Percentiles rank a stretch among this genome's conserved stretches.
These are phyloP conservation scores for Diaporthe amygdali DNA, from an alignment of 2,329 filamentous ascomycete genomes.

Conservation along the genomic window DNA sequence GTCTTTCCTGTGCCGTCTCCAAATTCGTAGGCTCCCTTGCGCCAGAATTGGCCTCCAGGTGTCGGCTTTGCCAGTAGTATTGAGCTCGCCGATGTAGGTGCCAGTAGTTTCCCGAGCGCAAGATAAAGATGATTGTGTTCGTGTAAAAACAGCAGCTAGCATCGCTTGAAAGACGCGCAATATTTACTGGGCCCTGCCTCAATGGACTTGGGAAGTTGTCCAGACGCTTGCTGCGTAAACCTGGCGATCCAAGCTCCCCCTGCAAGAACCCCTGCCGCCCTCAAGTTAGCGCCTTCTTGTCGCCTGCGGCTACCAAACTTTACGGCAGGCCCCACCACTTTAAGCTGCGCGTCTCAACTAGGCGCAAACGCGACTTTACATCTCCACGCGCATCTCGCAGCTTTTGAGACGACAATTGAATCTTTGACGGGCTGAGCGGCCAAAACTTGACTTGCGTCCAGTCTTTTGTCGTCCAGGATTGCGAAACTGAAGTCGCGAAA, in stretches of 20 bases:
- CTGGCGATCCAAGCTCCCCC: constrained; percentile 12
- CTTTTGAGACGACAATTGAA: background rate
- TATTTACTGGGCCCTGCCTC: background rate
- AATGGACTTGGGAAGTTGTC: background rate
- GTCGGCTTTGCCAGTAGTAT: background rate
- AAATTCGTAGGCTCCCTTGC: background rate
- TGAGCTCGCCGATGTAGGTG: background rate
- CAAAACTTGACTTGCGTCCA: too few species aligned
- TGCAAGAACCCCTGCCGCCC: background rate
- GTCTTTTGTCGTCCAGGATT: background rate
- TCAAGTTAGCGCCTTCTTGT: constrained; percentile 2
- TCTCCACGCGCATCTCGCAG: background rate
- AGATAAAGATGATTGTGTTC: background rate
- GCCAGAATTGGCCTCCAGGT: background rate
- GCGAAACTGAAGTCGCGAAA: too few species aligned
- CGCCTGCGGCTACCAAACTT: background rate
- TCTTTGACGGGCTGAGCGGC: background rate
- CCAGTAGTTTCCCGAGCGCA: background rate
- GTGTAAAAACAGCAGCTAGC: background rate
- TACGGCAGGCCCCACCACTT: constrained; percentile 15
- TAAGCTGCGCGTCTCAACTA: constrained; percentile 19
- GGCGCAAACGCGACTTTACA: constrained; percentile 19
- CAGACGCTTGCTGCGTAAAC: background rate
- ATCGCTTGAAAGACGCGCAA: background rate
- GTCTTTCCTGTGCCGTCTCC: background rate